Base-by-base conservation (phyloP, 805 yeast genomes). In the Candida patagonica region DNA sequence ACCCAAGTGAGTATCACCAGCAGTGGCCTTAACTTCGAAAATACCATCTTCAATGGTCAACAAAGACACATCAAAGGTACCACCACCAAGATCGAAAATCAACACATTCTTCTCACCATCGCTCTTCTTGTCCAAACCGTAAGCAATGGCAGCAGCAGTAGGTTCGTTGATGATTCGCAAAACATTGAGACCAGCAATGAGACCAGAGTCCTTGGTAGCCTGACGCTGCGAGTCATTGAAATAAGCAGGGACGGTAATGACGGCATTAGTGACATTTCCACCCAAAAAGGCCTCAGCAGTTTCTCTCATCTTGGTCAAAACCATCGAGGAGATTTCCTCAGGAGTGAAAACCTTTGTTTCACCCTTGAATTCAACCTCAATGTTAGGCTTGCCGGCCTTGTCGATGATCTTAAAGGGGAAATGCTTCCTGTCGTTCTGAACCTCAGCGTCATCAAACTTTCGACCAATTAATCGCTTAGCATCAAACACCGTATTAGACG, bases 1-100 rank as follows among this genome's bases (percentile, higher is more conserved):
- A 75, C 96, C 96, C 67, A 86, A 76, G 65, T 86, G 96, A 48
- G 96, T 86, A 64, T 86, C 95, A 80, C 95, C 95, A 46, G 94
- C 86, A 47, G 95, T 85, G 41, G 95, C 88, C 67, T 81, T 75
- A 42, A 85, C 95, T 69, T 85, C 95, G 59, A 85, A 85, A 44
- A 86, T 87, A 67, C 95, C 95, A 52, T 80, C 83, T 60, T 86
- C 95, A 60, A 85, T 85, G 30, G 92, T 75, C 58, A 85, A 73
- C 40, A 85, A 68, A 3, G 95, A 85, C 19, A 85, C 95, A 77
- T 85, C 95, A 52, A 85, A 87, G 51, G 96, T 87, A 73, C 96
- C 96, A 67, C 96, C 96, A 74, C 96, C 96, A 56, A 87, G 74
- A 66, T 87, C 96, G 63, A 84, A 87, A 42, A 87, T 94, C 58